Base-by-base conservation (phyloP, 2,329 filamentous ascomycete species). In the Trichoderma gracile region DNA sequence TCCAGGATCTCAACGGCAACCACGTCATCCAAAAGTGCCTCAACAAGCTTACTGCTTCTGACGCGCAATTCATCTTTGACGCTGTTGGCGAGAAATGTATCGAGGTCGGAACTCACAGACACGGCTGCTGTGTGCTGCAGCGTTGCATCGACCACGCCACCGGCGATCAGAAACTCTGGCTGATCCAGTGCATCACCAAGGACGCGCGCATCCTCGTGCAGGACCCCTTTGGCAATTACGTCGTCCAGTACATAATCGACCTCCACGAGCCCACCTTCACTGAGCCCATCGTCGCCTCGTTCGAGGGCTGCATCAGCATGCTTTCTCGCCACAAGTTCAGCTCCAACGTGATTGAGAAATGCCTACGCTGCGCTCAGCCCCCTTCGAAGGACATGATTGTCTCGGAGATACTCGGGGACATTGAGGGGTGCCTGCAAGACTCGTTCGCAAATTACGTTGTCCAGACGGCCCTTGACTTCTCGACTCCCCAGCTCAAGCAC, bases 1-100 rank as follows among this genome's bases (percentile, higher is more conserved):
- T 99, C 67, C 93, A 99, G 76, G 95, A 99, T 72, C 83, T 99
- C 60, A 99, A 99, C 74, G 95, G 95, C 76, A 99, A 99, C 73
- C 95, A 99, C 73, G 95, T 99, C 72, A 97, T 99, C 69, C 95
- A 99, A 79, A 99, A 99, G 80, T 99, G 95, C 73, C 85, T 99
- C 61, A 99, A 98, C 80, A 96, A 96, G 77, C 88, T 99, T 45
- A 89, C 87, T 68, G 83, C 92, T 1, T 80, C 85, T 56, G 91
- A 98, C 76, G 92, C 93, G 14, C 89, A 96, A 75, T 99, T 99
- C 82, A 98, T 99, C 75, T 98, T 98, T 72, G 90, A 95, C 72
- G 93, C 94, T 59, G 95, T 98, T 68, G 94, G 93, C 68, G 84
- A 84, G 62, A 85, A 95, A 75, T 97, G 93, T 75, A 84, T 98